phyloP scores from a whole-genome alignment of 108 stramenopile genomes.

The Cylindrotheca closterium region DNA sequence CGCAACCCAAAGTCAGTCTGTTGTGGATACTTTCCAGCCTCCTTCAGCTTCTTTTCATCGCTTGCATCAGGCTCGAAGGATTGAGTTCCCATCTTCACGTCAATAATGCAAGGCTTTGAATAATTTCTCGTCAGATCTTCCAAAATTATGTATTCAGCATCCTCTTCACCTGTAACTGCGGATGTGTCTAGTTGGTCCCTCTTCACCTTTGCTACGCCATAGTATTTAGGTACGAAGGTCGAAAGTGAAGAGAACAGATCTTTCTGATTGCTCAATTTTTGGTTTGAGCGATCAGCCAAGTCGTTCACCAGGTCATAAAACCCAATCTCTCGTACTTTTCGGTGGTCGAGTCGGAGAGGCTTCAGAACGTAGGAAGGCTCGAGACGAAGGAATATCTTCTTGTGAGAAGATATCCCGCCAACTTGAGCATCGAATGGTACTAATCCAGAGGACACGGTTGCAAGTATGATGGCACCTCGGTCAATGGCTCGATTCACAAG shows the following conservation, averaged over 20 bases:
- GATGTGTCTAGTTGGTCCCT: slow-evolving; percentile 34
- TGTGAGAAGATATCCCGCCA: slow-evolving; percentile 59
- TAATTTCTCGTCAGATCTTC: slow-evolving; percentile 55
- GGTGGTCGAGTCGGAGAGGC: slow-evolving; percentile 64
- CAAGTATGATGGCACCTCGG: too few relatives aligned
- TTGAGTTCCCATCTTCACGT: slow-evolving; percentile 86
- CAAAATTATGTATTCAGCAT: slow-evolving; percentile 70
- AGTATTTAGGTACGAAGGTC: too few relatives aligned
- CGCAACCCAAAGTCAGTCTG: slow-evolving; percentile 79
- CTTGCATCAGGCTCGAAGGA: slow-evolving; percentile 78
- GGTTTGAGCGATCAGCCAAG: not conserved
- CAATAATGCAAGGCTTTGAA: slow-evolving; percentile 71
- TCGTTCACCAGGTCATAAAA: too few relatives aligned
- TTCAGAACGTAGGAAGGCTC: slow-evolving; percentile 74
- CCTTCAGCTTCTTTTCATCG: slow-evolving; percentile 55
- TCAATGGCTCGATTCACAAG: too few relatives aligned
- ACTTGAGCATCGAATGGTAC: slow-evolving; percentile 71
- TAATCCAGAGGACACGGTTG: too few relatives aligned
- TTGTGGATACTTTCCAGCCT: slow-evolving; percentile 70
- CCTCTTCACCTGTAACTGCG: too few relatives aligned
- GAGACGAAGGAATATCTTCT: slow-evolving; percentile 51
- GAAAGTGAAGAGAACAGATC: too few relatives aligned
- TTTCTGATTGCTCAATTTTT: too few relatives aligned
- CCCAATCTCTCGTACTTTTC: slow-evolving; percentile 75
- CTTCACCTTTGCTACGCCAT: too few relatives aligned